Conservation (phyloP, 2,329 filamentous ascomycete species). For the Madurella mycetomatis region DNA sequence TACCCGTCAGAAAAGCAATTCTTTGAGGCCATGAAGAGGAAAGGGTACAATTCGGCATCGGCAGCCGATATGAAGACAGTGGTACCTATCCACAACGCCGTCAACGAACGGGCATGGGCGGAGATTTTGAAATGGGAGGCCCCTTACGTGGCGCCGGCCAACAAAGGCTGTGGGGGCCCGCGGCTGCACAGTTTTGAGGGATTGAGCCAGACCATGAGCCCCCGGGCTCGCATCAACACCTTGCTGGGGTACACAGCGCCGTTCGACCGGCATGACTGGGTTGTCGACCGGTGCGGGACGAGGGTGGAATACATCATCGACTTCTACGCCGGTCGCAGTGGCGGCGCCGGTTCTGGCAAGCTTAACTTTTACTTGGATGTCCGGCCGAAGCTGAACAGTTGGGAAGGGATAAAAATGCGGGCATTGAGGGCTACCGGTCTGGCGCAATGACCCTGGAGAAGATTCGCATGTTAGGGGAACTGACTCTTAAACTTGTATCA, state of each 20-base stretch:
- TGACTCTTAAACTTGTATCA: neutral
- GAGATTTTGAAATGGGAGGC: conserved; percentile 89
- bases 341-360: conserved; percentile 37
- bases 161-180: conserved; percentile 58
- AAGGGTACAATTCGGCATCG: conserved; percentile 68
- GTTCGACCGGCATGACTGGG: conserved; percentile 97
- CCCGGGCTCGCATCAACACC: conserved; percentile 76
- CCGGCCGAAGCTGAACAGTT: conserved; percentile 62
- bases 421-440: conserved; percentile 48
- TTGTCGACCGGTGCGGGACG: conserved; percentile 84
- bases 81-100: conserved; percentile 96
- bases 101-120: conserved; percentile 93
- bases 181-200: conserved; percentile 81
- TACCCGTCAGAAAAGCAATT: conserved; percentile 98
- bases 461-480: neutral
- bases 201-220: conserved; percentile 64
- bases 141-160: conserved; percentile 51
- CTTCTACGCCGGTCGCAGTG: conserved; percentile 75
- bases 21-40: conserved; percentile 93
- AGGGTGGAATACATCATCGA: conserved; percentile 95
- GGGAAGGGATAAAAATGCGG: conserved; percentile 66
- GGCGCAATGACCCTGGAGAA: conserved; percentile 31
- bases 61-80: conserved; percentile 81
- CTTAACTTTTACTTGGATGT: conserved; percentile 65
- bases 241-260: conserved; percentile 83